Percentiles rank a stretch among this genome's conserved stretches.
phyloP scores from a whole-genome alignment of 495 filamentous ascomycete genomes.

The Podospora pseudopauciseta region DNA sequence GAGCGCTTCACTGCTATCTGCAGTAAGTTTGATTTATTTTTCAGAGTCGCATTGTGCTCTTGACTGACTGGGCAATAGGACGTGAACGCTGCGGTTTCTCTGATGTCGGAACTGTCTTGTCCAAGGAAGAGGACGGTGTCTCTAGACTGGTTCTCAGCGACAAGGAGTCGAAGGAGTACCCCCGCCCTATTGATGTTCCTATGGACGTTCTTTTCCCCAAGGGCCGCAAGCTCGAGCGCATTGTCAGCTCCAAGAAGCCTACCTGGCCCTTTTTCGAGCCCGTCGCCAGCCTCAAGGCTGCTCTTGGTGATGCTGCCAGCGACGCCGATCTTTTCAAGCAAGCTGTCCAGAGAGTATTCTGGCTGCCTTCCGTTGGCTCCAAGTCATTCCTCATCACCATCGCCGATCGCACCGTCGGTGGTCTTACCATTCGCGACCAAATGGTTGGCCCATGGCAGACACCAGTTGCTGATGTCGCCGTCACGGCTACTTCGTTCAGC shows the following conservation, averaged over 20 bases:
- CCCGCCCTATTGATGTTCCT: constrained; percentile 82
- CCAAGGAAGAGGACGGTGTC: constrained; percentile 57
- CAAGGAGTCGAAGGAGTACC: constrained; percentile 70
- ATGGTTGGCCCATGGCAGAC: constrained; percentile 97
- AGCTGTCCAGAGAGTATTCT: constrained; percentile 75
- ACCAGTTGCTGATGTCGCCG: constrained; percentile 90
- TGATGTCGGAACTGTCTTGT: constrained; percentile 75
- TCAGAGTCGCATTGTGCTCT: not conserved
- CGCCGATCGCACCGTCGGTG: constrained; percentile 86
- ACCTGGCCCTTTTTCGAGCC: constrained; percentile 70
- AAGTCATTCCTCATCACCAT: constrained; percentile 98
- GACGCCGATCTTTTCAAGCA: constrained; percentile 65
- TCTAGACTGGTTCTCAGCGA: constrained; percentile 77
- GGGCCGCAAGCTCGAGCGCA: constrained; percentile 75
- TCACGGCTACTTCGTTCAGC: constrained; percentile 78
- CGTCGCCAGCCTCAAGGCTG: constrained; percentile 37
- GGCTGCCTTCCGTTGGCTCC: constrained; percentile 83
- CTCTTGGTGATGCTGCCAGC: constrained; percentile 49
- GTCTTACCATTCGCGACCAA: constrained; percentile 83
- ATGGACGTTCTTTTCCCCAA: constrained; percentile 92
- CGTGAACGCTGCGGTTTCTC: constrained; percentile 93
- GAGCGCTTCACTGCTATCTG: constrained; percentile 82
- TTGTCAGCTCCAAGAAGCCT: constrained; percentile 70
- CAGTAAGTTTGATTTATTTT: constrained; percentile 38
- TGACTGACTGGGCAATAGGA: constrained; percentile 24